Conservation (phyloP, 148 eudicot genomes). For the Rhododendron ovatum region DNA sequence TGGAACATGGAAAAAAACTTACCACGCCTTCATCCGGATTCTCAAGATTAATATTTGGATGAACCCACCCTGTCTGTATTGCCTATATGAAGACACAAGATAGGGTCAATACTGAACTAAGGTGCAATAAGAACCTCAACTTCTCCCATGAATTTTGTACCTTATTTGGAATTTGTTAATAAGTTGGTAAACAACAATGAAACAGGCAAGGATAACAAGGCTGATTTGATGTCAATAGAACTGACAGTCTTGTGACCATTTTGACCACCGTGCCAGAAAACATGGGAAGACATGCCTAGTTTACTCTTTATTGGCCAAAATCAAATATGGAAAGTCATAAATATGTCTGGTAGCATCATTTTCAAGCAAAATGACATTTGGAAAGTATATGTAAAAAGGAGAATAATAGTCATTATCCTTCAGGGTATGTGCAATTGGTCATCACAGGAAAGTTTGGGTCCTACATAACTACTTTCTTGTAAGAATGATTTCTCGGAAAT, state of each 20-base stretch:
- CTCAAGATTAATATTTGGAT: conserved; percentile 95
- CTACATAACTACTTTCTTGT: not conserved
- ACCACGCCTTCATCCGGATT: conserved; percentile 90
- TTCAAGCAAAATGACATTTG: not conserved
- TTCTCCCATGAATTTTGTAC: not conserved
- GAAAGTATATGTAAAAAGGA: not conserved
- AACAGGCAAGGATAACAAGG: not conserved
- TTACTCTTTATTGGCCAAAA: not conserved
- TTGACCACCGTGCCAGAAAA: not conserved
- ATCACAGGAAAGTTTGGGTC: not conserved
- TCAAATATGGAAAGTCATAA: not conserved
- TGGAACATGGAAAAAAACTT: conserved; percentile 24
- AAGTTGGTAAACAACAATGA: not conserved
- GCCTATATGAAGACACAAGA: conserved; percentile 40
- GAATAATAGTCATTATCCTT: not conserved
- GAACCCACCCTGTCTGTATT: conserved; percentile 90
- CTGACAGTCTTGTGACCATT: not conserved
- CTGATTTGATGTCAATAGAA: not conserved
- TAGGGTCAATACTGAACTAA: conserved; percentile 6
- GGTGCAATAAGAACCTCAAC: not conserved
- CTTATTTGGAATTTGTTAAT: not conserved
- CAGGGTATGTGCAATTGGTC: not conserved
- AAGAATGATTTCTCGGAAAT: not conserved
- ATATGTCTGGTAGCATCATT: not conserved
- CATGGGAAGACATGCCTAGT: not conserved